phyloP scores from a whole-genome alignment of 148 eudicot genomes.

The Fagopyrum esculentum region DNA sequence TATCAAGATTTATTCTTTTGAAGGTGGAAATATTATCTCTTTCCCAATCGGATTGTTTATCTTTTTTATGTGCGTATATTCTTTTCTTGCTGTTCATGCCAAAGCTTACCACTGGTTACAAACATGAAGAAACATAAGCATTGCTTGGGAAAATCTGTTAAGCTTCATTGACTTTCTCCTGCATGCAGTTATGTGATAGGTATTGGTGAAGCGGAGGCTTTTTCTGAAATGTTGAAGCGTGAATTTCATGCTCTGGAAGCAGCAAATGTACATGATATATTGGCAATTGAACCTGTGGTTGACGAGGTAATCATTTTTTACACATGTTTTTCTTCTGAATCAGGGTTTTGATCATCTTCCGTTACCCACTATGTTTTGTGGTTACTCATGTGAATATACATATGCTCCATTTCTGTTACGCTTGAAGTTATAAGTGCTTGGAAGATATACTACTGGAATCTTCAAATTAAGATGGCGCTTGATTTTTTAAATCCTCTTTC shows the following conservation, averaged over 20 bases:
- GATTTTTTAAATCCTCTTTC: neutral
- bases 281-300: slow-evolving; percentile 77
- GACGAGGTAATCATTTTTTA: slow-evolving; percentile 50
- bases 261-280: slow-evolving; percentile 95
- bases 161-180: neutral
- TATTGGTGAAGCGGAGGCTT: slow-evolving; percentile 98
- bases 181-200: slow-evolving; percentile 87
- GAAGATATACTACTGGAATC: neutral
- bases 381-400: neutral
- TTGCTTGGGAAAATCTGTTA: no score
- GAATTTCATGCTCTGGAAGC: slow-evolving; percentile 99
- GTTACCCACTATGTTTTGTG: no score
- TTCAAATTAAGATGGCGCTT: neutral
- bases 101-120: neutral
- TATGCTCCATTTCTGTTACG: neutral
- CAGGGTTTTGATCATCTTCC: no score
- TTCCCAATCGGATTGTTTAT: no score
- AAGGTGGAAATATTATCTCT: no score
- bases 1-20: no score
- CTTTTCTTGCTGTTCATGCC: neutral
- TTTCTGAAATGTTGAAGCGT: slow-evolving; percentile 90
- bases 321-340: neutral
- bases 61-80: no score
- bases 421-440: neutral
- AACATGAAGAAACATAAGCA: no score